Base-by-base conservation (phyloP, 768 basidiomycete species). In the Trametes coccinea region DNA sequence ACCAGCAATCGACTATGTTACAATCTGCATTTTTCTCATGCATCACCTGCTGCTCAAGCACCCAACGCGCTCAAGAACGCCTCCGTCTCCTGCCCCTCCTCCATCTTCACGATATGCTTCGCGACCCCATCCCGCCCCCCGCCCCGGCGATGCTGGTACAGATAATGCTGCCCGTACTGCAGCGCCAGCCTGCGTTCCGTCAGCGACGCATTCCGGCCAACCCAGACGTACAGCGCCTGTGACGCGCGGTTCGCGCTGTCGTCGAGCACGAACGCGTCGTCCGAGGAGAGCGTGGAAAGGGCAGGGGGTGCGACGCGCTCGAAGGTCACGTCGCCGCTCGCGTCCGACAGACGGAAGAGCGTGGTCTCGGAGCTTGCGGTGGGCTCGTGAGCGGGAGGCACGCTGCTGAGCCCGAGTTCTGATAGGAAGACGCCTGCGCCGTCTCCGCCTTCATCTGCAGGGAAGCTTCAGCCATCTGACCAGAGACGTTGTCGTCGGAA, bases 191-290 rank as follows among this genome's bases (percentile, higher is more conserved):
- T 76, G 48, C 76, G 72, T 66, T 84, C 84, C 27, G 72, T 75
- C 59, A 80, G 67, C 31, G 80, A 80, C 33, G 83, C 79, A 4
- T 74, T 67, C 7, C 72, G 76, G 4, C 86, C 86, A 27, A 88
- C 73, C 86, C 86, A 88, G 27, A 84, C 75, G 63, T 84, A 87
- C 37, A 87, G 70, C 2, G 78, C 77, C 4, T 82, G 81, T 47
- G 73, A 67, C 0, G 67, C 60, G 0, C 67, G 40, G 52, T 75
- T 71, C 13, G 68, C 55, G 30, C 79, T 76, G 60, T 77, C 70
- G 67, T 84, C 85, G 37, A 87, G 65, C 22, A 87, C 69, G 71
- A 82, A 86, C 3, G 79, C 80, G 63, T 83, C 85, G 11, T 75
- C 66, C 7, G 84, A 78, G 10, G 74, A 75, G 39, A 87, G 76